Evolutionary conservation across 139 green algal genomes (phyloP), one percentile per base, ranked within the genome.

Genomic region (Haematococcus lacustris): DNA sequence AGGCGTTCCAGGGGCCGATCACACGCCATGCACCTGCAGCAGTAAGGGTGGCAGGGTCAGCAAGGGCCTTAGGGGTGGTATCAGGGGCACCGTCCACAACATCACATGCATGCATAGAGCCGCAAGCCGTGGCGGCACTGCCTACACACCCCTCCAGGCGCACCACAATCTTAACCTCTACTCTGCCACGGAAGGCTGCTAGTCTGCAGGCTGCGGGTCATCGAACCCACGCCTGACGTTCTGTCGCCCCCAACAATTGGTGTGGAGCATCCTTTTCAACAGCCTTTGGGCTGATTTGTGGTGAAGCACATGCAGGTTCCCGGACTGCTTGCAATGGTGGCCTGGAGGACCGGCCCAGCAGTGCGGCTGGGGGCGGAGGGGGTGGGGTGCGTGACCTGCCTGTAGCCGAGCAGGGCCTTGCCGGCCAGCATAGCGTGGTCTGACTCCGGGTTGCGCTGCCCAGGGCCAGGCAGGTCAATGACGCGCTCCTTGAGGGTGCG

Each of bases 351-450:
- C 21, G 5, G 32, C 5, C 21, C 57, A 65, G 23, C 57, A 65
- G 21, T 65, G 13, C 32, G 57, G 5, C 26, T 65, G 57, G 5
- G 17, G 26, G 26, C 57, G 23, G 9, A 37, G 26, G 23, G 17
- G 26, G 32, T 33, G 9, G 5, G 26, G 21, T 5, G 26, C 3
- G 34, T 23, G 39, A 65, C 66, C 41, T 67, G 74, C 53, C 59
- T 68, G 77, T 79, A 79, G 3, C 77, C 73, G 68, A 76, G 38
- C n/a, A 80, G 35, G 1, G 85, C 82, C 53, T 85, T 85, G 23
- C 73, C 73, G 2, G 80, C 71, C 39, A 90, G 78, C 82, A 90
- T 90, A 47, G 82, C 81, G 65, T 88, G 73, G 66, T 90, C 85
- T 23, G 13, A 34, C 23, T 64, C 53, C 23, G 53, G 13, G 23